Percentiles rank a stretch among this genome's conserved stretches.
phyloP scores from a whole-genome alignment of 176 grass and related monocot genomes.

The Oryza glaberrima region DNA sequence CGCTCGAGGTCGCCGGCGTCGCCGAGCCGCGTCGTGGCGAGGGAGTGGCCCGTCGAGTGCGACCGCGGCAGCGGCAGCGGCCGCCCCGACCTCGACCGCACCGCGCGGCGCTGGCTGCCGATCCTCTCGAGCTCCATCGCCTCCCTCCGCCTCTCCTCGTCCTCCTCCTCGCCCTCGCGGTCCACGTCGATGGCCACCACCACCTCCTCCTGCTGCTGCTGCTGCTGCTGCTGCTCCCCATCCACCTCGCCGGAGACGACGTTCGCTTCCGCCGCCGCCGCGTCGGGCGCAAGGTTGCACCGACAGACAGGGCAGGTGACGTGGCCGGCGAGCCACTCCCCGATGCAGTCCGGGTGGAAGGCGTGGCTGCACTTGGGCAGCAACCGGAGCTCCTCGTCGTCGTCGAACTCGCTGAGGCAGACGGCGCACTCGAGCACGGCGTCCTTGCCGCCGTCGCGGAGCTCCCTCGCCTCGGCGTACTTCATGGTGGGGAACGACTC shows the following conservation, averaged over 20 bases:
- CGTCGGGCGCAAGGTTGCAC: conserved; percentile 52
- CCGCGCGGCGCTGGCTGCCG: conserved; percentile 68
- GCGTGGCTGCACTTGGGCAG: conserved; percentile 76
- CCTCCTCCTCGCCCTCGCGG: neutral
- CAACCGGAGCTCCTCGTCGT: conserved; percentile 65
- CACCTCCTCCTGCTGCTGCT: conserved; percentile 2
- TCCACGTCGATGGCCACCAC: conserved; percentile 48
- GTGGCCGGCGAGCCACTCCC: conserved; percentile 74
- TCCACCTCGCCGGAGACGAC: neutral
- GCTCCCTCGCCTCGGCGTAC: conserved; percentile 68
- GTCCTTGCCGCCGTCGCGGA: conserved; percentile 47
- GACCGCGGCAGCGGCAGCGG: conserved; percentile 55
- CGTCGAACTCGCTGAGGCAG: conserved; percentile 82
- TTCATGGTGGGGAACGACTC: conserved; percentile 72
- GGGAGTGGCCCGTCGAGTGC: conserved; percentile 83
- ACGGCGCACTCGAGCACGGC: conserved; percentile 69
- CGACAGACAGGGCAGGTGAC: conserved; percentile 82
- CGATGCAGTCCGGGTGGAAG: conserved; percentile 86
- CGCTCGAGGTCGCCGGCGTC: conserved; percentile 49
- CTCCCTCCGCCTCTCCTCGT: conserved; percentile 37
- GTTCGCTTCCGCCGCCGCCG: neutral
- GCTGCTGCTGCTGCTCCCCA: neutral
- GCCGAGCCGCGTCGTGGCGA: conserved; percentile 32
- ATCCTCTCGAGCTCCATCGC: conserved; percentile 75
- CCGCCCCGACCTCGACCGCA: conserved; percentile 57